phyloP scores from a whole-genome alignment of 768 basidiomycete genomes.

The Amanita rimosa region DNA sequence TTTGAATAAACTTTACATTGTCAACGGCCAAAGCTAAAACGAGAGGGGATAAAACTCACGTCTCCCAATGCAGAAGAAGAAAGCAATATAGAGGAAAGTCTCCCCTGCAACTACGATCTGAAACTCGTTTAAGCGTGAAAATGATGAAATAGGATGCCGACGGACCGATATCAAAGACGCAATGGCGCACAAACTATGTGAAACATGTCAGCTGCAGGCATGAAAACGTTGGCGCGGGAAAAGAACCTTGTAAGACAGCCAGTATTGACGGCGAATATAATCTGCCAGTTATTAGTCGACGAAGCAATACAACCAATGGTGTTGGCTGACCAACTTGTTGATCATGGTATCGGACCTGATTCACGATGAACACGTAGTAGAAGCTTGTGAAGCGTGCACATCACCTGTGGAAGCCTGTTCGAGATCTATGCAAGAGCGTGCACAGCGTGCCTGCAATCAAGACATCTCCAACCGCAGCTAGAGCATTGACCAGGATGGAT shows the following conservation, averaged over 20 bases:
- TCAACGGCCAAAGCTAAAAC: not conserved
- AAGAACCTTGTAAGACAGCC: slow-evolving; percentile 27
- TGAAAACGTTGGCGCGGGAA: not conserved
- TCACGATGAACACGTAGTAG: slow-evolving; percentile 1
- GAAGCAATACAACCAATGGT: not conserved
- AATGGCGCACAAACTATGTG: slow-evolving; percentile 36
- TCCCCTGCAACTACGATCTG: slow-evolving; percentile 36
- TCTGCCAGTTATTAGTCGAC: slow-evolving; percentile 15
- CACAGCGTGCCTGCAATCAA: slow-evolving; percentile 31
- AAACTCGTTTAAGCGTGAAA: slow-evolving; percentile 1
- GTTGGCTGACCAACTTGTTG: slow-evolving; percentile 27
- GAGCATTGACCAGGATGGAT: slow-evolving; percentile 29
- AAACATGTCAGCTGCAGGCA: not conserved
- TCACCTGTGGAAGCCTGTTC: slow-evolving; percentile 35
- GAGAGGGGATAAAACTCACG: slow-evolving; percentile 21
- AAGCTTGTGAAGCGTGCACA: not conserved
- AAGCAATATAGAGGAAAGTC: slow-evolving; percentile 46
- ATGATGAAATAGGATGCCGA: slow-evolving; percentile 1
- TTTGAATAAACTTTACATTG: slow-evolving; percentile 40
- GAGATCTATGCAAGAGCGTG: slow-evolving; percentile 24
- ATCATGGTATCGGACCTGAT: slow-evolving; percentile 34
- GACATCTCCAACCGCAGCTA: slow-evolving; percentile 31
- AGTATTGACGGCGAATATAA: slow-evolving; percentile 32
- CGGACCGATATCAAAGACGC: slow-evolving; percentile 41
- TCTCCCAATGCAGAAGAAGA: slow-evolving; percentile 50